Conservation (phyloP, 768 basidiomycete species). For the Royoungia palumana region DNA sequence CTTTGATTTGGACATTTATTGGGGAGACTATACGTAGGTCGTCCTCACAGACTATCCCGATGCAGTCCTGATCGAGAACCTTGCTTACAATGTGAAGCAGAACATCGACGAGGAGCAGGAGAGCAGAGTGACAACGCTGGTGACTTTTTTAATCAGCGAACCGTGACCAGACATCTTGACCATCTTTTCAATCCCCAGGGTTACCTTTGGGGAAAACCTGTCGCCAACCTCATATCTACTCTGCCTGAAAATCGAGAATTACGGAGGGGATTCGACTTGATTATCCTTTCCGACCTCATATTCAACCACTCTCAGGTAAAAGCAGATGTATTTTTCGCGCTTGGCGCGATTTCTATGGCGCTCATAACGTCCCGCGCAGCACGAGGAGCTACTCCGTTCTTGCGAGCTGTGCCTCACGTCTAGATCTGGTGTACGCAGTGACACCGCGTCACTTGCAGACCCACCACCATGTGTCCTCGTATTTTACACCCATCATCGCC, state of each 20-base stretch:
- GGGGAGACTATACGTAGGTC: slow-evolving; percentile 49
- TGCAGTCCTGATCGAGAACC: slow-evolving; percentile 65
- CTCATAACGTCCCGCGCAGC: slow-evolving; percentile 41
- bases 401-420: slow-evolving; percentile 48
- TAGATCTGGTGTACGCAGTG: slow-evolving; percentile 17
- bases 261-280: slow-evolving; percentile 58
- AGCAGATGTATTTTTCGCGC: too few relatives aligned
- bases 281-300: slow-evolving; percentile 89
- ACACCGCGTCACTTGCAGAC: not conserved
- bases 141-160: slow-evolving; percentile 27
- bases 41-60: slow-evolving; percentile 96
- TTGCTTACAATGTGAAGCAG: slow-evolving; percentile 58
- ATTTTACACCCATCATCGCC: slow-evolving; percentile 88
- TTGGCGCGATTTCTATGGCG: not conserved
- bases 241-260: slow-evolving; percentile 18
- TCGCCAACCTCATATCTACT: slow-evolving; percentile 31
- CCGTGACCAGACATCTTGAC: slow-evolving; percentile 17
- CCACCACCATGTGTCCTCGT: slow-evolving; percentile 56
- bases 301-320: slow-evolving; percentile 90
- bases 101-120: slow-evolving; percentile 43
- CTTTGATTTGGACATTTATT: not conserved
- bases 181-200: slow-evolving; percentile 42
- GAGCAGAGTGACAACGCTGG: slow-evolving; percentile 31
- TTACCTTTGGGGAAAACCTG: slow-evolving; percentile 76
- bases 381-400: slow-evolving; percentile 74